These are phyloP conservation scores for Bretschneidera sinensis DNA, from an alignment of 345 rosid genomes.

Conservation along the genomic window DNA sequence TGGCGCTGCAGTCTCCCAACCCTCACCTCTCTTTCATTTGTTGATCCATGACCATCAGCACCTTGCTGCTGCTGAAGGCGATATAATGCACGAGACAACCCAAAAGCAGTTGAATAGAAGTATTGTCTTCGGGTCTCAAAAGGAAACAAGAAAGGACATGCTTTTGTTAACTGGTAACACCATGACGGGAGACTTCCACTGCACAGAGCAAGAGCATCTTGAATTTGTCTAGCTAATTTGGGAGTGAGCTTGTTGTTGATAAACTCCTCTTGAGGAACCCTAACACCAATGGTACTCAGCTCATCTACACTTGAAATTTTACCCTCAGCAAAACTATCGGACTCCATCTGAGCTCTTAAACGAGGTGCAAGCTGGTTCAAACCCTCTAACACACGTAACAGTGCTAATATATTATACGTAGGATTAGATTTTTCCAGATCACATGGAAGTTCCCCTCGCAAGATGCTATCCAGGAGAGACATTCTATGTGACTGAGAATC, in stretches of 20 bases:
- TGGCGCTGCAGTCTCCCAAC: slow-evolving; percentile 97
- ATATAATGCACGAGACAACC: slow-evolving; percentile 90
- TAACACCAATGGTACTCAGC: slow-evolving; percentile 40
- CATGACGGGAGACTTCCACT: slow-evolving; percentile 98
- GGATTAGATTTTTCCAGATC: slow-evolving; percentile 91
- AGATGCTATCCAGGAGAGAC: slow-evolving; percentile 88
- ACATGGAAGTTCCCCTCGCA: slow-evolving; percentile 89
- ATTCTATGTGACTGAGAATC: slow-evolving; percentile 46
- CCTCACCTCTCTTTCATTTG: slow-evolving; percentile 85
- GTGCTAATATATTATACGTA: slow-evolving; percentile 80
- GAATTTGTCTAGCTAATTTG: slow-evolving; percentile 94
- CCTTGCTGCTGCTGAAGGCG: slow-evolving; percentile 99
- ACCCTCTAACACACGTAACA: slow-evolving; percentile 85
- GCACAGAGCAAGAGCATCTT: slow-evolving; percentile 97
- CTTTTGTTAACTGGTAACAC: slow-evolving; percentile 94
- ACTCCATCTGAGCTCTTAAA: slow-evolving; percentile 49
- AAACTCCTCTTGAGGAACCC: slow-evolving; percentile 78
- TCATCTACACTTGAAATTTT: slow-evolving; percentile 48
- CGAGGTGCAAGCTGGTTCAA: slow-evolving; percentile 92
- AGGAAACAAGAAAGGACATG: slow-evolving; percentile 97
- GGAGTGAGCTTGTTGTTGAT: slow-evolving; percentile 92
- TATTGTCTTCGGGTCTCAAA: slow-evolving; percentile 96
- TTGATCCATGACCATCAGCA: slow-evolving; percentile 85
- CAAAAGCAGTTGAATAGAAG: slow-evolving; percentile 97
- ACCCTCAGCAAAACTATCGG: slow-evolving; percentile 73